Evolutionary conservation across 2,329 filamentous ascomycete species (phyloP), one percentile per base, ranked within the genome.

Genomic region (Lachnellula occidentalis): DNA sequence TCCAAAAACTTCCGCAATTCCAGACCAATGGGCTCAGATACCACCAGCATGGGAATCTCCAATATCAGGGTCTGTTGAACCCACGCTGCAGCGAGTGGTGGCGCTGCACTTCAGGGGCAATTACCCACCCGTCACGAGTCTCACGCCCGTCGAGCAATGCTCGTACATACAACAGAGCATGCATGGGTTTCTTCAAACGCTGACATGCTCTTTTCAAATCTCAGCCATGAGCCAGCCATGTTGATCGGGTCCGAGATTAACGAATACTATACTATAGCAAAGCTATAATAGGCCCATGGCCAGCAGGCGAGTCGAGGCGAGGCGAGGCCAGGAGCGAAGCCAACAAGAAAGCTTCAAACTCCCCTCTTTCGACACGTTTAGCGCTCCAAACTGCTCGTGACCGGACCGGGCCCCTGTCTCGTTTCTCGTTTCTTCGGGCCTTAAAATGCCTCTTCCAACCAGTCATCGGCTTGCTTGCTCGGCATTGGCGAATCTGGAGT

Each of bases 381-480:
- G 58, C 58, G 58, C 60, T 58, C 34, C 58, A 59, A 51, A 50
- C 39, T 3, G 54, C 60, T 61, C 60, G 60, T 62, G 60, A 62
- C 57, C 53, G 15, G 17, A 37, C n/a, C n/a, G n/a, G n/a, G 51
- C 58, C 56, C 57, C 53, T 52, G 58, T 54, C 34, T n/a, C n/a
- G n/a, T n/a, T n/a, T n/a, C n/a, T 48, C 48, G 48, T 45, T 22
- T 48, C 27, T 19, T 19, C 5, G 43, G 39, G 27, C 4, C 39
- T 42, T 42, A 24, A 48, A 52, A 46, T 45, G 52, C 48, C 48
- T 45, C 43, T 50, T 31, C 46, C 45, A n/a, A 49, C 45, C 27
- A 36, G 45, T 47, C 24, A 47, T 27, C 36, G 46, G 22, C 48
- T 45, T 21, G 39, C 15, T 34, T 34, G 39, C 21, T 21, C n/a